Base-by-base conservation (phyloP, 1,139 yeast species). In the Yamadazyma membranifaciens region DNA sequence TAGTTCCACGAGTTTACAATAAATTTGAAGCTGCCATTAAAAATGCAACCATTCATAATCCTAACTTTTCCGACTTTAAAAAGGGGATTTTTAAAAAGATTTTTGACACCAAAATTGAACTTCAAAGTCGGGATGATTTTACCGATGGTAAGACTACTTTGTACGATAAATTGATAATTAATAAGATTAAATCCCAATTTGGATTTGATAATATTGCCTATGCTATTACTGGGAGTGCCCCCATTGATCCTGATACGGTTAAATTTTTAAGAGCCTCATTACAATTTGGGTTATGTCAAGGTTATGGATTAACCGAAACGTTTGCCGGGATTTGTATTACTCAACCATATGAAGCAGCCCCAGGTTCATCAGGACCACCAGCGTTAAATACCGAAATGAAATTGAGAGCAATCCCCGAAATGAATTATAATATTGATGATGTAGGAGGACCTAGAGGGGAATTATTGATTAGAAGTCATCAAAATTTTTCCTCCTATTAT, bases 221-320 rank as follows among this genome's bases (percentile, higher is more conserved):
- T 20, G 48, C 65, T 35, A 50, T 64, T 25, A 61, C 69, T 12
- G 78, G 77, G 12, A 63, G 73, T 10, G 76, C 78, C 3, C 78
- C 78, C 29, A 65, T 71, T 42, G 59, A 69, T 32, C 63, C 66
- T 3, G 70, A 64, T 25, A 69, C 76, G 3, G 59, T 71, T 33
- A 65, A 55, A 48, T 71, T 70, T 46, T 49, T 72, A 44, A 70
- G 67, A 50, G 71, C 73, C 2, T 45, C 68, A 3, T 57, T 70
- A 40, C 63, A 65, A 44, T 41, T 62, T 28, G 78, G 76, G 17
- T 45, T 72, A 41, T 39, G 59, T 26, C 75, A 70, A 52, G 77
- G 76, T 37, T 72, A 70, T 47, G 78, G 78, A 7, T 62, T 69
- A 46, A 71, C 76, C 26, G 78, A 72, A 49, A 60, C 72, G 5